Evolutionary conservation across 139 green algal species (phyloP), one percentile per base, ranked within the genome.

Genomic region (Medakamo hakoo): DNA sequence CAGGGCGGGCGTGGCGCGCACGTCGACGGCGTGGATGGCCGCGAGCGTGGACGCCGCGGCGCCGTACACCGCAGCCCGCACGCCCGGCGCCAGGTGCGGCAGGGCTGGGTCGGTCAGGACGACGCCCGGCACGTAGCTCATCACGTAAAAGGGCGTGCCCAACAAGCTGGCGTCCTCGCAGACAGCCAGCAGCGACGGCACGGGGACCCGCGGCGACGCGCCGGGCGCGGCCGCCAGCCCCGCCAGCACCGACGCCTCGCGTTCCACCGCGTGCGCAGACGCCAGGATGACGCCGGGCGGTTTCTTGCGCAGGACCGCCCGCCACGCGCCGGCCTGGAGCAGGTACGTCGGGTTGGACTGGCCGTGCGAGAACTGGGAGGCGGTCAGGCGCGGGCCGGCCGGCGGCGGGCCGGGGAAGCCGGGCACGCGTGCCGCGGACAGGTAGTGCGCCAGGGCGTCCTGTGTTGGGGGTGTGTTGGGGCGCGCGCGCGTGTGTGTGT

Each of bases 131-230:
- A 78, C 65, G 68, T 84, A 76, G 62, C 80, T 62, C 90, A 97
- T 98, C 18, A 99, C 55, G 67, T 95, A 98, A 67, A 99, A 99
- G 18, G 81, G 78, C 1, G 88, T 97, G 61, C 93, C 93, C 4
- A 98, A 58, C 1, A 97, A 82, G 1, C 30, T 24, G 0, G 64
- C 0, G 57, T 96, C 83, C 4, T 80, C 65, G 76, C 88, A 97
- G 20, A 95, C 73, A 27, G 61, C 64, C n/a, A 94, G 58, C 61
- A 68, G 22, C 3, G 60, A 25, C 1, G 52, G 49, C 21, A 61
- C 22, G 23, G 2, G n/a, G 4, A 32, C 31, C 30, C 19, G 2
- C 49, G 2, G 57, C 4, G 58, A 9, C 5, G 28, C 14, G 58
- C 19, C 27, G 28, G 28, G 20, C 1, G 64, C 73, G 27, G 59